phyloP scores from a whole-genome alignment of 441 rosid genomes.

The Biscutella laevigata region DNA sequence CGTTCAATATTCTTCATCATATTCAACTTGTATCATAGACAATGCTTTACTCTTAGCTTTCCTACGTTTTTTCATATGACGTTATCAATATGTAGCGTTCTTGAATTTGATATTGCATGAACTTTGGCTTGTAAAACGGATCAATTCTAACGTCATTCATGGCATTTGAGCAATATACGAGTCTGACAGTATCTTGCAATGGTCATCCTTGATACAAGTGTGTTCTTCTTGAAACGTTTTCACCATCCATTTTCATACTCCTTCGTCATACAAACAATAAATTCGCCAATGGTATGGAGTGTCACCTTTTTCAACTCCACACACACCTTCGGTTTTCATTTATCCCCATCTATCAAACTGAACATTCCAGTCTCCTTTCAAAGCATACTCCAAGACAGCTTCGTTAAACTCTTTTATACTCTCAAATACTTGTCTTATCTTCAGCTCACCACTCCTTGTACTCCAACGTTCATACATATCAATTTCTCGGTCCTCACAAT shows the following conservation, averaged over 20 bases:
- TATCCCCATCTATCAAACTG: too few relatives aligned
- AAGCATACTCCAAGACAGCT: too few relatives aligned
- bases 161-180: not conserved
- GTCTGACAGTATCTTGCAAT: not conserved
- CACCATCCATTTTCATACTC: not conserved
- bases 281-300: not conserved
- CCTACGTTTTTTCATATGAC: not conserved
- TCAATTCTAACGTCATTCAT: not conserved
- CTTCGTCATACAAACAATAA: not conserved
- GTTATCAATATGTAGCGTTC: not conserved
- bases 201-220: not conserved
- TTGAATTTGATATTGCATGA: not conserved
- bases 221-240: not conserved
- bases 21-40: not conserved
- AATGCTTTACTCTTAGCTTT: not conserved
- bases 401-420: too few relatives aligned
- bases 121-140: not conserved
- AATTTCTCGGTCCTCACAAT: too few relatives aligned
- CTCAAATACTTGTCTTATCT: too few relatives aligned
- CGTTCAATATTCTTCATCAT: not conserved
- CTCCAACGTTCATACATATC: too few relatives aligned
- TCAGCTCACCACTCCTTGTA: too few relatives aligned
- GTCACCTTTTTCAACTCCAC: too few relatives aligned
- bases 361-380: too few relatives aligned
- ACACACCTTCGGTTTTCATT: too few relatives aligned